Evolutionary conservation across 179 eudicot genomes (phyloP).

Genomic region (Amaranthus tricolor): DNA sequence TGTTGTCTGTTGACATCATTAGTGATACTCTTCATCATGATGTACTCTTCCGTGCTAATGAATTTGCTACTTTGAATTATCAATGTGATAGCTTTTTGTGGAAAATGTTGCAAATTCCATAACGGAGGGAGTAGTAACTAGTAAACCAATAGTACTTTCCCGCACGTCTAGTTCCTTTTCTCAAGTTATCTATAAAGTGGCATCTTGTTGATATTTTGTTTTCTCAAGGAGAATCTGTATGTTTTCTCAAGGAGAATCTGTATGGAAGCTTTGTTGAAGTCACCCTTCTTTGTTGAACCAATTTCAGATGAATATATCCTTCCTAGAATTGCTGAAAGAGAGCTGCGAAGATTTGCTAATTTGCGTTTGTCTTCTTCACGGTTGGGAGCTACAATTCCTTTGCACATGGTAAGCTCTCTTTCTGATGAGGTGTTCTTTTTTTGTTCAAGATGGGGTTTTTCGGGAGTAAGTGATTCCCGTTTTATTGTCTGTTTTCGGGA

Average conservation of each 20-base stretch:
- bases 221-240: background rate
- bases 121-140: background rate
- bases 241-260: background rate
- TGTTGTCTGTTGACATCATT: too few species aligned
- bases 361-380: conserved; percentile 61
- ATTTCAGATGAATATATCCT: conserved; percentile 70
- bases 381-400: conserved; percentile 52
- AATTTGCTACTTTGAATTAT: too few species aligned
- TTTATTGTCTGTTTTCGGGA: background rate
- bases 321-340: conserved; percentile 96
- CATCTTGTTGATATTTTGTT: background rate
- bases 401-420: conserved; percentile 51
- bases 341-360: conserved; percentile 73
- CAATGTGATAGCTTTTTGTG: too few species aligned
- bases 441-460: background rate
- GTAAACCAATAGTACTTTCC: background rate
- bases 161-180: background rate
- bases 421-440: background rate
- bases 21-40: too few species aligned
- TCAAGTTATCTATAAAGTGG: background rate
- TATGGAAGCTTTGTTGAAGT: conserved; percentile 10
- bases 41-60: too few species aligned
- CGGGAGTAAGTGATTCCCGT: background rate
- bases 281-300: conserved; percentile 10
- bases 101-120: too few species aligned